phyloP scores from a whole-genome alignment of 75 land plant species.

The Cunninghamia lanceolata region DNA sequence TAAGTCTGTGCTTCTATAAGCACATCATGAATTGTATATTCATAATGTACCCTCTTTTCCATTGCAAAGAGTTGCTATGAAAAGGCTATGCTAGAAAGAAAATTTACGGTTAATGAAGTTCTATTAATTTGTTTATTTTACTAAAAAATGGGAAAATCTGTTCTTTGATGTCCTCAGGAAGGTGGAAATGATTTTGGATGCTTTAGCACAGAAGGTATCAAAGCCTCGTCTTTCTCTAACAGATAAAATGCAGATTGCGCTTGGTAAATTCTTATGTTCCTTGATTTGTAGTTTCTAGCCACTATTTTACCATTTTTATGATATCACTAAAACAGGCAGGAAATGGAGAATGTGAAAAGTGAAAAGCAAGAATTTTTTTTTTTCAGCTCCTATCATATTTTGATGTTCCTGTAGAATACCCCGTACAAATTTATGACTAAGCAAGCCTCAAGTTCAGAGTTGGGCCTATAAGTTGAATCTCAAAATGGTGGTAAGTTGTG shows the following conservation, averaged over 20 bases:
- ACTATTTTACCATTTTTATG: neutral
- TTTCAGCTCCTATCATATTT: neutral
- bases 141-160: neutral
- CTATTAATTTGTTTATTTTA: neutral
- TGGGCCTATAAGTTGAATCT: neutral
- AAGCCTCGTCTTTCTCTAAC: slow-evolving; percentile 73
- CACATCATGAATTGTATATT: neutral
- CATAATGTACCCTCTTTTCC: neutral
- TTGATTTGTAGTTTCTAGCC: neutral
- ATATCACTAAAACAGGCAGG: neutral
- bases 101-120: neutral
- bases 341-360: neutral
- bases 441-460: neutral
- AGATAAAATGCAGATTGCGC: slow-evolving; percentile 90
- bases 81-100: neutral
- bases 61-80: neutral
- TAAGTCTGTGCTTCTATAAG: neutral
- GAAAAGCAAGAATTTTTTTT: neutral
- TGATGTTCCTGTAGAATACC: neutral
- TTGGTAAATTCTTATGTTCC: slow-evolving; percentile 52
- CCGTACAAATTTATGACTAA: neutral
- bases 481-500: neutral
- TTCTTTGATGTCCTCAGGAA: slow-evolving; percentile 42
- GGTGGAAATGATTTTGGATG: slow-evolving; percentile 68
- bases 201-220: slow-evolving; percentile 66